Conservation (phyloP, 2,329 filamentous ascomycete genomes). For the Aspergillus hiratsukae region DNA sequence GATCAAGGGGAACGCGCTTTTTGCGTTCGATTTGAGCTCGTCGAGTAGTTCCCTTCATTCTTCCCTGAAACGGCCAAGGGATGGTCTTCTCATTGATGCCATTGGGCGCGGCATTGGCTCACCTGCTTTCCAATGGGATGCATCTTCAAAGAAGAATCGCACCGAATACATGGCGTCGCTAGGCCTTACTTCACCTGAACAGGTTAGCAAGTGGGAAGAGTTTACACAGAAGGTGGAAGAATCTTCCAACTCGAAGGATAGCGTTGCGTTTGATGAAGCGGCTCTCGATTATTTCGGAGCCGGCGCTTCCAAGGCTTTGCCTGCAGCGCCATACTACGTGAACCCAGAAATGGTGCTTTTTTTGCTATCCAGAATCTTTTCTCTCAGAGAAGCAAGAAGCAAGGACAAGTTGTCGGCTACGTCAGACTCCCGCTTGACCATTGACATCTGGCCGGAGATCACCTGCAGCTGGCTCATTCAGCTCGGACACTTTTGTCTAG, state of each 20-base stretch:
- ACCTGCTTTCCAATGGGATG: constrained; percentile 25
- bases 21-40: constrained; percentile 42
- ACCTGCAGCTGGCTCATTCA: constrained; percentile 41
- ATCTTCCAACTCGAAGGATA: constrained; percentile 24
- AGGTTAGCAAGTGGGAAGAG: constrained; percentile 32
- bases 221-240: constrained; percentile 28
- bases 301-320: constrained; percentile 19
- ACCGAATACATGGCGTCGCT: constrained; percentile 27
- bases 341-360: constrained; percentile 35
- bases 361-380: constrained; percentile 38
- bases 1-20: constrained; percentile 36
- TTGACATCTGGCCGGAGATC: constrained; percentile 33
- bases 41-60: constrained; percentile 23
- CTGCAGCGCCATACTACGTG: constrained; percentile 24
- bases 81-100: constrained; percentile 40
- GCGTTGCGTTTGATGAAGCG: constrained; percentile 31
- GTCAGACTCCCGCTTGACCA: constrained; percentile 24
- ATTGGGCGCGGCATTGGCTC: constrained; percentile 40
- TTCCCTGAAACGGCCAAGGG: constrained; percentile 36
- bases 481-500: constrained; percentile 33
- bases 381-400: constrained; percentile 16
- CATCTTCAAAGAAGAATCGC: constrained; percentile 26
- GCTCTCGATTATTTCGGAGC: constrained; percentile 27
- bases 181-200: constrained; percentile 28
- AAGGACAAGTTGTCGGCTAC: constrained; percentile 22